phyloP scores from a whole-genome alignment of 768 basidiomycete species.

The Butyriboletus loyo region DNA sequence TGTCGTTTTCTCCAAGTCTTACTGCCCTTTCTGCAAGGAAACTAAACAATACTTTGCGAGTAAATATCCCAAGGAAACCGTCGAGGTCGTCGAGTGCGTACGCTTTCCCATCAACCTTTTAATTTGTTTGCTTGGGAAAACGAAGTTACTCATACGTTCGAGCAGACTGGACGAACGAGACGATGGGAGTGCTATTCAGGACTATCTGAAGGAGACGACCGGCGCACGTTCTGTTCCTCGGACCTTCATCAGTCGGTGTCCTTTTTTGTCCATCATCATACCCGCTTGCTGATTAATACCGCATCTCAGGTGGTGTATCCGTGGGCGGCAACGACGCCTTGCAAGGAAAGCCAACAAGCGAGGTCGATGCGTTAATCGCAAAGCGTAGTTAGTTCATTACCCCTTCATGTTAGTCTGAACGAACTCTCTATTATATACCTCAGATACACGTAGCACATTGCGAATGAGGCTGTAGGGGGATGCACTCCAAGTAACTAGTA shows the following conservation, averaged over 20 bases:
- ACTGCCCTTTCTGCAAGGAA: constrained; percentile 49
- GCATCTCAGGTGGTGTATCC: constrained; percentile 13
- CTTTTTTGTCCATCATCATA: not conserved
- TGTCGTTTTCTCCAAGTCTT: constrained; percentile 58
- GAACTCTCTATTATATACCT: constrained; percentile 1
- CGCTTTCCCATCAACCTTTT: not conserved
- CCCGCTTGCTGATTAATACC: not conserved
- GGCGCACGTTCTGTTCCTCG: constrained; percentile 73
- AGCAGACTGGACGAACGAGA: constrained; percentile 52
- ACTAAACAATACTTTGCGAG: constrained; percentile 47
- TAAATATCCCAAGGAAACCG: constrained; percentile 37
- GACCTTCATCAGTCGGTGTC: constrained; percentile 63
- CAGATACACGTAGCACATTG: not conserved
- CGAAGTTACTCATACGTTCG: not conserved
- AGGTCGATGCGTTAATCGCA: constrained; percentile 12
- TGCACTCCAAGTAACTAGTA: not conserved
- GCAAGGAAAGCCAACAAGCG: not conserved
- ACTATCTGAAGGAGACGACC: constrained; percentile 61
- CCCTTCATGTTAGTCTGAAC: no score
- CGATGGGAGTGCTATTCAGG: constrained; percentile 63
- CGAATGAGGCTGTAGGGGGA: not conserved
- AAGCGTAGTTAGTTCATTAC: not conserved
- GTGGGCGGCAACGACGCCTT: constrained; percentile 24
- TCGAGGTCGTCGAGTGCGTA: constrained; percentile 49
- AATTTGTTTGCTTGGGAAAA: not conserved